Percentiles rank a stretch among this genome's conserved stretches.
These are phyloP conservation scores for Phialophora expanda DNA, from an alignment of 2,329 filamentous ascomycete species.

Conservation along the genomic window DNA sequence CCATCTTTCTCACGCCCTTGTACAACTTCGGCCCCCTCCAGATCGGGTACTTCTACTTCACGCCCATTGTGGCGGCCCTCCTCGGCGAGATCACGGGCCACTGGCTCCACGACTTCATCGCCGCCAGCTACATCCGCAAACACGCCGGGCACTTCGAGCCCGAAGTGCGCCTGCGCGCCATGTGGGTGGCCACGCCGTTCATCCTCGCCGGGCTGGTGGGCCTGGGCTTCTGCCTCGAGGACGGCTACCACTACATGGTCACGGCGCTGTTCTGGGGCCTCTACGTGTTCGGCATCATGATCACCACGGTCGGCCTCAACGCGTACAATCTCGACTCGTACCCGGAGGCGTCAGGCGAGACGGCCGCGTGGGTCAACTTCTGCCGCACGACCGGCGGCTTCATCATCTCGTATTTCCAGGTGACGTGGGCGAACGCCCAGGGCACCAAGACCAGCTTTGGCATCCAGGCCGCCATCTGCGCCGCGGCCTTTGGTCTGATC, in stretches of 20 bases:
- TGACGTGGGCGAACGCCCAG: slow-evolving; percentile 54
- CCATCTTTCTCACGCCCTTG: slow-evolving; percentile 57
- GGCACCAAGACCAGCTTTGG: slow-evolving; percentile 55
- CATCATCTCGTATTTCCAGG: slow-evolving; percentile 55
- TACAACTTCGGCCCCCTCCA: slow-evolving; percentile 58
- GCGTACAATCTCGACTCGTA: slow-evolving; percentile 62
- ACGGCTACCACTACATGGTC: slow-evolving; percentile 60
- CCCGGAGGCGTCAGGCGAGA: slow-evolving; percentile 61
- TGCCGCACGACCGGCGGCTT: slow-evolving; percentile 58
- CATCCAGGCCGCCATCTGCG: slow-evolving; percentile 54
- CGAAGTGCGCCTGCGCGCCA: slow-evolving; percentile 59
- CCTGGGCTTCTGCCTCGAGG: slow-evolving; percentile 59
- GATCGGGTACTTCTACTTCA: slow-evolving; percentile 65
- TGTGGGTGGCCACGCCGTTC: slow-evolving; percentile 56
- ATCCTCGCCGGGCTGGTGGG: slow-evolving; percentile 58
- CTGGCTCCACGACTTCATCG: slow-evolving; percentile 61
- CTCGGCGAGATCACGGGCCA: slow-evolving; percentile 62
- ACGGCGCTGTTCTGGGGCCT: slow-evolving; percentile 58
- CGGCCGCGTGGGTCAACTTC: slow-evolving; percentile 60
- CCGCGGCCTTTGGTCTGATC: slow-evolving; percentile 47
- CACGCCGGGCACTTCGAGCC: slow-evolving; percentile 63
- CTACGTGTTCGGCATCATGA: slow-evolving; percentile 49
- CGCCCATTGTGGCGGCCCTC: slow-evolving; percentile 60
- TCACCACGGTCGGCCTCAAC: slow-evolving; percentile 54
- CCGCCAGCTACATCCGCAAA: slow-evolving; percentile 51